phyloP scores from a whole-genome alignment of 306 rosid species.

The Styphnolobium japonicum region DNA sequence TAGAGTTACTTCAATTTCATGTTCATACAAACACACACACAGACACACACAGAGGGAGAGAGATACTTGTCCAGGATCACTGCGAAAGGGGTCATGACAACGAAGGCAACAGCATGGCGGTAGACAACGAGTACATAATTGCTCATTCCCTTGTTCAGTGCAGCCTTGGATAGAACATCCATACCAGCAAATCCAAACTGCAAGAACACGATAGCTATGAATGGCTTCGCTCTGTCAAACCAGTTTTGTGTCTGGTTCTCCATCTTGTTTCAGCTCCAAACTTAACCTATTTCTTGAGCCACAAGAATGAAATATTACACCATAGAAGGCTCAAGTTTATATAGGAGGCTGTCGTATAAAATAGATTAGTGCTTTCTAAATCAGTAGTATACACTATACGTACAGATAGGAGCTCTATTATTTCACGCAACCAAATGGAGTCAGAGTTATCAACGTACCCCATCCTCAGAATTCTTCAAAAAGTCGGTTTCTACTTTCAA shows the following conservation, averaged over 20 bases:
- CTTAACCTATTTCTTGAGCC: conserved; percentile 23
- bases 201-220: conserved; percentile 75
- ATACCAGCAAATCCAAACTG: conserved; percentile 89
- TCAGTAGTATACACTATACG: neutral
- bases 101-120: conserved; percentile 77
- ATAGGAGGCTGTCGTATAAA: conserved; percentile 20
- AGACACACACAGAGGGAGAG: neutral
- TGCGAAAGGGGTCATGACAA: conserved; percentile 73
- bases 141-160: conserved; percentile 90
- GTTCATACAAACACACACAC: neutral
- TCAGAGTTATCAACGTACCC: conserved; percentile 13
- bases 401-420: conserved; percentile 4
- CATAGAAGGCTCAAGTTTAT: conserved; percentile 20
- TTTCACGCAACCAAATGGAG: conserved; percentile 31
- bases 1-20: conserved; percentile 3
- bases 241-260: neutral
- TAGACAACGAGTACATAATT: conserved; percentile 83
- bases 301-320: conserved; percentile 29
- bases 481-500: conserved; percentile 36
- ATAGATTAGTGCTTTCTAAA: neutral
- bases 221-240: conserved; percentile 56
- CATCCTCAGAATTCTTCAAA: conserved; percentile 3
- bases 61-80: conserved; percentile 67
- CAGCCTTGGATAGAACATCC: conserved; percentile 87
- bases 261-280: conserved; percentile 35